Evolutionary conservation across 352 stramenopile species (phyloP), one percentile per base, ranked within the genome.

Genomic region (Phytopythium montanum): DNA sequence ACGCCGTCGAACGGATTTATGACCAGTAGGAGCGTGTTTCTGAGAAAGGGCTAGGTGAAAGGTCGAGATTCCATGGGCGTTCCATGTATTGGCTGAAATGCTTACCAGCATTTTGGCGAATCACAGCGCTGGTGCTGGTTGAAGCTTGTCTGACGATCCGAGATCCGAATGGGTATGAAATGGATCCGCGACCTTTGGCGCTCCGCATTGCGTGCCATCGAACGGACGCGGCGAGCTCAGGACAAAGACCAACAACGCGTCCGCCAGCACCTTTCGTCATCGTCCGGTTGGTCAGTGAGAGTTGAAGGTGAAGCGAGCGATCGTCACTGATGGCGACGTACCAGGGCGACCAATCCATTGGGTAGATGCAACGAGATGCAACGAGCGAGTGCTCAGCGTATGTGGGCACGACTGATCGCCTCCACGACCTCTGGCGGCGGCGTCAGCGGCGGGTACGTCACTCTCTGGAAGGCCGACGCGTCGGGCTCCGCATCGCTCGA

Each of bases 341-440:
- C n/a, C n/a, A n/a, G n/a, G n/a, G n/a, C n/a, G n/a, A n/a, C n/a
- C n/a, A 10, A 36, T 36, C 31, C 31, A 9, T 14, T 36, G 31
- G 31, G 31, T 36, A 2, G 31, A 36, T 36, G 31, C 7, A 36
- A n/a, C n/a, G n/a, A n/a, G n/a, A n/a, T n/a, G n/a, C n/a, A n/a
- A n/a, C n/a, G n/a, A 36, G 31, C 41, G 41, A 7, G 1, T 14
- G 19, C 41, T 46, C 5, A 49, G 6, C 42, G 49, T 19, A 5
- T 19, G 10, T 23, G 75, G 10, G 67, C 67, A 25, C 62, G 68
- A 29, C 61, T 65, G 46, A 84, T 68, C 54, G 63, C 75, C 58
- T 73, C 75, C 26, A 68, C 62, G 42, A 84, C 69, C 48, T 81
- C 75, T 42, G 75, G 72, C 9, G 75, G 72, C 1, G 75, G 72